These are phyloP conservation scores for Acanthamoeba rhysodes DNA, from an alignment of 208 protist genomes.

Conservation along the genomic window DNA sequence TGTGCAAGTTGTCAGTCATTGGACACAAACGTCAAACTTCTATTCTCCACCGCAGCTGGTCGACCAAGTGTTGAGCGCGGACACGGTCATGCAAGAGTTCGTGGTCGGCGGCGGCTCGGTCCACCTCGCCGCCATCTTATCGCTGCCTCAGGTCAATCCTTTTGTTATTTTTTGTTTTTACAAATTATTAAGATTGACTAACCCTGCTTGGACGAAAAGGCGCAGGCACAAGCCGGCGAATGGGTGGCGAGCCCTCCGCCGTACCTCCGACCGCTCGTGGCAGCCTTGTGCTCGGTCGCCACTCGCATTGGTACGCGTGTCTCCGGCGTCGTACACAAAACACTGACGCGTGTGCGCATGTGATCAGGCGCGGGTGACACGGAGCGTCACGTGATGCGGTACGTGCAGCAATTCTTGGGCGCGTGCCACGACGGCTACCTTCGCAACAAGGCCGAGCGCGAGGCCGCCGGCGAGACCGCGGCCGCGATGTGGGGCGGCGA, in stretches of 20 bases:
- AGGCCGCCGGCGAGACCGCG: neutral
- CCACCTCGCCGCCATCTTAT: neutral
- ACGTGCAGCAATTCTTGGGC: slow-evolving; percentile 21
- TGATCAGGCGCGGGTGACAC: neutral
- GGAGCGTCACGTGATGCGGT: slow-evolving; percentile 13
- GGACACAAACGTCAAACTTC: neutral
- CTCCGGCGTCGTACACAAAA: neutral
- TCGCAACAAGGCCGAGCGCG: slow-evolving; percentile 28
- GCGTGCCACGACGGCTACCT: slow-evolving; percentile 34
- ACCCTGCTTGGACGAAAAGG: neutral
- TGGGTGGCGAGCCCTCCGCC: slow-evolving; percentile 3
- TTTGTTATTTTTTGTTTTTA: too few species aligned
- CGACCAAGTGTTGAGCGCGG: slow-evolving; percentile 12
- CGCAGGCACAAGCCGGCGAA: neutral
- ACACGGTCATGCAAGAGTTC: slow-evolving; percentile 53
- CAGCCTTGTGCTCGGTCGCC: neutral
- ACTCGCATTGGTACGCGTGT: neutral
- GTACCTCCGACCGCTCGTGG: neutral
- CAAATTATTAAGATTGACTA: neutral
- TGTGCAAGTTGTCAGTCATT: neutral
- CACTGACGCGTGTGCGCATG: too few species aligned
- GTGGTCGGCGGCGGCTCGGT: slow-evolving; percentile 20
- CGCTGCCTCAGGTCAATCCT: neutral
- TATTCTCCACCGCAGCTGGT: neutral
- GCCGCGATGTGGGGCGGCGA: neutral